These are phyloP conservation scores for Vitis amurensis DNA, from an alignment of 164 flowering plant species.

Conservation along the genomic window DNA sequence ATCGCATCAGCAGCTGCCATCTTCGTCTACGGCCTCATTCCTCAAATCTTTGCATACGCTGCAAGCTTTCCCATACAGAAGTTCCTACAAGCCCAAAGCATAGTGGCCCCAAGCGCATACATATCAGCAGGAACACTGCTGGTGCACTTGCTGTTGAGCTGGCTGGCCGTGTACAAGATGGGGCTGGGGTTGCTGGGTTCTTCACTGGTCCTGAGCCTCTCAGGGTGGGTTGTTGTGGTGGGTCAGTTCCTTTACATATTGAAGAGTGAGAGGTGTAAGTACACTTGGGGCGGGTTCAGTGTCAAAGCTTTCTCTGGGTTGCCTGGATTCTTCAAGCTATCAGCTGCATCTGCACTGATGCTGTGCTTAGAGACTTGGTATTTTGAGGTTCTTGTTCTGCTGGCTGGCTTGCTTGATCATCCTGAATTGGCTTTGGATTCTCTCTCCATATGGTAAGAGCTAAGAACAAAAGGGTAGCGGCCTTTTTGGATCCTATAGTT, in stretches of 20 bases:
- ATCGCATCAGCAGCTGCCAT: conserved; percentile 31
- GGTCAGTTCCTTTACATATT: conserved; percentile 37
- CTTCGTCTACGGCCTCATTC: conserved; percentile 33
- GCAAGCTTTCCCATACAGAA: conserved; percentile 33
- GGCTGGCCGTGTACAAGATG: conserved; percentile 20
- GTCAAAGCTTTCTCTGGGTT: conserved; percentile 28
- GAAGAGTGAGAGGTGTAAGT: conserved; percentile 25
- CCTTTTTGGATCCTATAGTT: too few relatives aligned
- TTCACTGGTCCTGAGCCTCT: conserved; percentile 24
- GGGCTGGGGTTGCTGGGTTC: conserved; percentile 39
- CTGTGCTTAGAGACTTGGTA: conserved; percentile 56
- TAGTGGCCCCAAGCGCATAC: conserved; percentile 26
- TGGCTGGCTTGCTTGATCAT: conserved; percentile 42
- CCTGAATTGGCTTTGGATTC: conserved; percentile 47
- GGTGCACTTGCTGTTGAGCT: conserved; percentile 23
- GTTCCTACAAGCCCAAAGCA: conserved; percentile 44
- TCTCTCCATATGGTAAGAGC: conserved; percentile 42
- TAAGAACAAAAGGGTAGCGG: too few relatives aligned
- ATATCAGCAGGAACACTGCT: conserved; percentile 20
- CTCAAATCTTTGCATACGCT: conserved; percentile 38
- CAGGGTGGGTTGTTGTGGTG: conserved; percentile 36
- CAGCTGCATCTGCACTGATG: conserved; percentile 50
- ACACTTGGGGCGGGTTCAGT: conserved; percentile 43
- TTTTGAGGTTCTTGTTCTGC: conserved; percentile 36
- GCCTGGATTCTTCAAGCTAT: conserved; percentile 35